Conservation (phyloP, 2,329 filamentous ascomycete genomes). For the Leptographium flavum region DNA sequence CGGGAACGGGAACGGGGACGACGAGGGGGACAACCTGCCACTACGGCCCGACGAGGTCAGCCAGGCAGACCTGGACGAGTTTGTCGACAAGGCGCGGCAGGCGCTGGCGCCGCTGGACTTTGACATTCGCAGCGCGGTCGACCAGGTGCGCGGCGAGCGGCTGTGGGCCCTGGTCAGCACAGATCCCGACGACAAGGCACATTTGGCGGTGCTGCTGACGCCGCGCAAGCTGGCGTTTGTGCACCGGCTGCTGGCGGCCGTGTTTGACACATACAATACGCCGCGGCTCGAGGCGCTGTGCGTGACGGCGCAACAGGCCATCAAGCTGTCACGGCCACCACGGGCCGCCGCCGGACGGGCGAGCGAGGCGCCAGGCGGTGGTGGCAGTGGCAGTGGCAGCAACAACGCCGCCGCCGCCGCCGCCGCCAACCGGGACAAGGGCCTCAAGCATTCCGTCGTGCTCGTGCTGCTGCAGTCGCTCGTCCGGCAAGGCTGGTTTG, state of each 20-base stretch:
- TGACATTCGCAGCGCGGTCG: constrained; percentile 62
- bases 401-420: too few species aligned
- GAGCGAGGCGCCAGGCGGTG: not conserved
- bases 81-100: constrained; percentile 55
- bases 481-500: constrained; percentile 72
- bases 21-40: not conserved
- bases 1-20: not conserved
- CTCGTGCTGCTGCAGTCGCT: constrained; percentile 57
- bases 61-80: constrained; percentile 50
- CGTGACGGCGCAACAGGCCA: constrained; percentile 63
- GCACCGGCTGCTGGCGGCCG: constrained; percentile 73
- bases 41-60: constrained; percentile 46
- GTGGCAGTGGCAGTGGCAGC: not conserved
- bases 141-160: constrained; percentile 47
- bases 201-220: constrained; percentile 68
- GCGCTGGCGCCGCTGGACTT: constrained; percentile 70
- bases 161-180: constrained; percentile 80
- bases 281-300: constrained; percentile 70
- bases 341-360: constrained; percentile 11
- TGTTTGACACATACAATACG: constrained; percentile 84
- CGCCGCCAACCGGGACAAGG: constrained; percentile 24
- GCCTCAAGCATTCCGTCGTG: constrained; percentile 64
- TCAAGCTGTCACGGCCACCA: constrained; percentile 48
- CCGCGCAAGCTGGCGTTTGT: constrained; percentile 83
- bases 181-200: constrained; percentile 69